Evolutionary conservation across 2,329 filamentous ascomycete genomes (phyloP), one percentile per base, ranked within the genome.

Genomic region (Fusarium poae): DNA sequence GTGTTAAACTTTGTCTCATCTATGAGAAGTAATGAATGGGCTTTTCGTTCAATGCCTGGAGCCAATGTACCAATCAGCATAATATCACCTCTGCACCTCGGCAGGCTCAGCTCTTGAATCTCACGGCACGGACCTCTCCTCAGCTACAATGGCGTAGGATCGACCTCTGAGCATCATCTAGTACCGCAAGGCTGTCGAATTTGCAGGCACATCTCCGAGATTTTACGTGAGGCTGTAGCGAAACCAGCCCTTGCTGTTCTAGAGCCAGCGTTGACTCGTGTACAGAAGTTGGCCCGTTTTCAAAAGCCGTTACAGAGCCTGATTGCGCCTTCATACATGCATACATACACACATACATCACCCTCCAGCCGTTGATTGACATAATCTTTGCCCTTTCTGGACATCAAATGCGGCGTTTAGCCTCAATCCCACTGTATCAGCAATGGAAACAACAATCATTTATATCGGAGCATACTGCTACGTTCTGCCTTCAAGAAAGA

Each of bases 291-390:
- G 23, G 8, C 43, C 53, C 29, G 30, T 55, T 13, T 23, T 42
- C 25, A 56, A 43, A n/a, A 49, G 42, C 25, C 46, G 35, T 39
- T 53, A 35, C 50, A 61, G 62, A 37, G 51, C 40, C 45, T 51
- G 27, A 35, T 53, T 63, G 53, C 21, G 23, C 45, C 42, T 42
- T 58, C 39, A 61, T 27, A 49, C 46, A 25, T 25, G 23, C 30
- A n/a, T 57, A 46, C 59, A 39, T 20, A 34, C 23, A 35, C 15
- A 32, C 15, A 12, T n/a, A 20, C 18, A 32, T 32, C 16, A n/a
- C 53, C 64, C 59, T 64, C 57, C 48, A 57, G 53, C 39, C 43
- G 55, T 62, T 55, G 54, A 73, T 68, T 64, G 66, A 61, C 66
- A 57, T 39, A 21, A 43, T 35, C n/a, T 54, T 68, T 57, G 51